phyloP scores from a whole-genome alignment of 2,329 filamentous ascomycete genomes.

The Endothia cerciana region DNA sequence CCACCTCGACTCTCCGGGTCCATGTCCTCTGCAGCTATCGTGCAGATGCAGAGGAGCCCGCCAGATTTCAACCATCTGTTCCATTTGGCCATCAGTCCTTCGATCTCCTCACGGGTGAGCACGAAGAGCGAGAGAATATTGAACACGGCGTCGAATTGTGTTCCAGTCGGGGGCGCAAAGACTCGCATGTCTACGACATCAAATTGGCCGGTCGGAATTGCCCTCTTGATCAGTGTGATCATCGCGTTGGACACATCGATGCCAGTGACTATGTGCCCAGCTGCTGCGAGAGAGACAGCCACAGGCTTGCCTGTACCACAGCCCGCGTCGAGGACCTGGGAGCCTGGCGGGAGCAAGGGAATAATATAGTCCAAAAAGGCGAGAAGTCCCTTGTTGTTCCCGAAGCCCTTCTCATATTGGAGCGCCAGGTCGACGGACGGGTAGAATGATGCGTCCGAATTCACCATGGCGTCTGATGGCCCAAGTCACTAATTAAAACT shows the following conservation, averaged over 20 bases:
- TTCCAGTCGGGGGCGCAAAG: slow-evolving; percentile 25
- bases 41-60: slow-evolving; percentile 30
- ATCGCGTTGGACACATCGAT: slow-evolving; percentile 37
- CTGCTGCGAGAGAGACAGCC: slow-evolving; percentile 33
- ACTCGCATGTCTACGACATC: slow-evolving; percentile 34
- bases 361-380: slow-evolving; percentile 12
- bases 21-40: slow-evolving; percentile 15
- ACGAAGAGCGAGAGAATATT: slow-evolving; percentile 37
- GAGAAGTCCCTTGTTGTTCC: slow-evolving; percentile 10
- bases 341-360: slow-evolving; percentile 7
- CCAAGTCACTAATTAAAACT: not conserved
- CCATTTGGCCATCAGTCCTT: slow-evolving; percentile 27
- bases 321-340: slow-evolving; percentile 35
- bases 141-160: slow-evolving; percentile 34
- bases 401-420: slow-evolving; percentile 16
- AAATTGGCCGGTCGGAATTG: slow-evolving; percentile 35
- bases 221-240: slow-evolving; percentile 33
- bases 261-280: slow-evolving; percentile 37
- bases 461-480: not conserved
- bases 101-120: slow-evolving; percentile 35
- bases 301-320: slow-evolving; percentile 37
- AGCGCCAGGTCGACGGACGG: slow-evolving; percentile 14
- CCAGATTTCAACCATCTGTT: slow-evolving; percentile 28
- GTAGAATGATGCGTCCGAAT: slow-evolving; percentile 16
- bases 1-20: slow-evolving; percentile 15